Base-by-base conservation (phyloP, 305 asterid genomes). In the Fraxinus baroniana region DNA sequence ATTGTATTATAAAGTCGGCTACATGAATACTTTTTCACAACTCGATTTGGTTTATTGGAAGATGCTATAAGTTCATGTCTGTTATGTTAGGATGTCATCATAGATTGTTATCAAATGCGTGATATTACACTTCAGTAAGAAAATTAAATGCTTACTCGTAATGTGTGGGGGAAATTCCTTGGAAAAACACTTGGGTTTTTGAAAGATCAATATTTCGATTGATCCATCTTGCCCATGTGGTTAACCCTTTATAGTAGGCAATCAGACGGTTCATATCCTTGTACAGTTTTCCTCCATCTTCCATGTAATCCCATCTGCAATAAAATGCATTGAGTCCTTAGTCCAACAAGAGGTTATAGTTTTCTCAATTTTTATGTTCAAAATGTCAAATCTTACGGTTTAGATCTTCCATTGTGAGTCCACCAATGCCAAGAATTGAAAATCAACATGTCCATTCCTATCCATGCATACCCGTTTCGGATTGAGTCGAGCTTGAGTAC, bases 401-500 rank as follows among this genome's bases (percentile, higher is more conserved):
- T 57, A 57, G 90, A 84, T 28, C 32, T 52, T 83, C 89, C 91
- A 7, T 44, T 85, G 77, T 90, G 92, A 41, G 87, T 82, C 91
- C 91, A 90, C 91, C 92, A 90, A 80, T 90, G 92, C 92, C 92
- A 90, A 2, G 89, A 33, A 79, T 90, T 90, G 85, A 90, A 90
- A 35, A 90, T 77, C 55, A 89, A 74, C 76, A 86, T 79, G 39
- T 86, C 90, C 90, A 88, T 88, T 80, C 91, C 92, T 64, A 24
- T 79, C 91, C 92, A 90, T 35, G 90, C 83, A 20, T 84, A 32
- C 22, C 90, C 91, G 74, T 84, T 83, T 84, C 82, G 72, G 72
- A 88, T 90, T 26, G 91, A 88, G 68, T 88, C 81, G 41, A 90
- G 78, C 70, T 88, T 88, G 77, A 90, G 78, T 0, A 88, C 89